phyloP scores from a whole-genome alignment of 2,329 filamentous ascomycete species.

The Colletotrichum lini region DNA sequence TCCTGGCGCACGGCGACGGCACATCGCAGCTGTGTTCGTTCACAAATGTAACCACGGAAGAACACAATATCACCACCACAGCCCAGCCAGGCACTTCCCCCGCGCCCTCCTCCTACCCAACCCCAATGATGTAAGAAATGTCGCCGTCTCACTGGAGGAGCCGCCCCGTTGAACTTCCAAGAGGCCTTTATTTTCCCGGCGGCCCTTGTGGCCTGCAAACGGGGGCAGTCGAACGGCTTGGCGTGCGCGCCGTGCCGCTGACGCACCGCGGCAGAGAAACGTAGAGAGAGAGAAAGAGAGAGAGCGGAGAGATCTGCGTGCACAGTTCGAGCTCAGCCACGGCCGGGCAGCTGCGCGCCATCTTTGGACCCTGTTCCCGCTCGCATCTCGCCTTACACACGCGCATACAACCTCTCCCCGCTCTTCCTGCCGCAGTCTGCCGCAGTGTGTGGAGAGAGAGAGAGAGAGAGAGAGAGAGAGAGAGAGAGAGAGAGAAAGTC shows the following conservation, averaged over 20 bases:
- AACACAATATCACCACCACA: too few relatives aligned
- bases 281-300: neutral
- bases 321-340: conserved; percentile 28
- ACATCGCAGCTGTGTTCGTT: conserved; percentile 25
- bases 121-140: neutral
- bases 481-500: neutral
- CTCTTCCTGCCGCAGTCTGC: conserved; percentile 31
- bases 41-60: neutral
- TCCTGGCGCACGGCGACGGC: neutral
- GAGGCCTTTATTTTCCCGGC: neutral
- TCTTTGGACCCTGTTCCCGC: neutral
- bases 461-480: neutral
- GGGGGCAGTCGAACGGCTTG: neutral
- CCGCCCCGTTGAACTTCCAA: neutral
- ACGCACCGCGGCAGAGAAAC: neutral
- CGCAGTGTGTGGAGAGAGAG: neutral
- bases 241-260: conserved; percentile 9
- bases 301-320: neutral
- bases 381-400: neutral
- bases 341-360: conserved; percentile 20
- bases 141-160: neutral
- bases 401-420: neutral
- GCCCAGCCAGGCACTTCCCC: neutral
- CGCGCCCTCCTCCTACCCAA: neutral
- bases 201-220: neutral